Base-by-base conservation (phyloP, 495 filamentous ascomycete genomes). In the Platismatia glauca region DNA sequence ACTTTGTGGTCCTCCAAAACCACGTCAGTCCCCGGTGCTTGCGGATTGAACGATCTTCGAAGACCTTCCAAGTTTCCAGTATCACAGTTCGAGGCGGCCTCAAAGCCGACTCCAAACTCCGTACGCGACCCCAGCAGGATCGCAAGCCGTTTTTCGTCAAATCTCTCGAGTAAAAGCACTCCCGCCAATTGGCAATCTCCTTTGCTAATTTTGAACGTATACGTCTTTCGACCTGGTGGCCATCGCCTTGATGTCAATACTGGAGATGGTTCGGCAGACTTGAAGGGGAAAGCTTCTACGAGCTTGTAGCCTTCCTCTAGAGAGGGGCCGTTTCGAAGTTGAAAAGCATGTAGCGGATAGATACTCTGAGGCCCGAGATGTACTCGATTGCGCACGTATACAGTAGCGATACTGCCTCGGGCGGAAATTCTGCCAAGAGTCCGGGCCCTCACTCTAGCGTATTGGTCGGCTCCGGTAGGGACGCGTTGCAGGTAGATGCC, bases 331-430 rank as follows among this genome's bases (percentile, higher is more conserved):
- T 43, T 58, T 41, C 57, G 57, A 16, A 58, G 5, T 7, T 58
- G 57, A 43, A 58, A 31, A 39, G 20, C 35, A 27, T 58, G 57
- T 24, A 41, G 43, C 15, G 57, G 57, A 27, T 43, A 58, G 27
- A 58, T 9, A 24, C 43, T 15, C 20, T 22, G n/a, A 29, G 37
- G 6, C 31, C 57, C 5, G 0, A 18, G 43, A 7, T 43, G 24
- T 11, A 48, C 3, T 27, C 4, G 7, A 8, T 48, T 24, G 8
- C 44, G 44, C n/a, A 48, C 44, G 44, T 48, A 48, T 24, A 48
- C 44, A 24, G 44, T 48, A 4, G 2, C 1, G n/a, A 48, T 27
- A 27, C 44, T 48, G 44, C n/a, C 44, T 48, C 44, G 44, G n/a
- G 44, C 22, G 0, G 3, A 1, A 15, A 48, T 48, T 4, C 8